Evolutionary conservation across 495 filamentous ascomycete genomes (phyloP), one percentile per base, ranked within the genome.

Genomic region (Penicillium nucicola): DNA sequence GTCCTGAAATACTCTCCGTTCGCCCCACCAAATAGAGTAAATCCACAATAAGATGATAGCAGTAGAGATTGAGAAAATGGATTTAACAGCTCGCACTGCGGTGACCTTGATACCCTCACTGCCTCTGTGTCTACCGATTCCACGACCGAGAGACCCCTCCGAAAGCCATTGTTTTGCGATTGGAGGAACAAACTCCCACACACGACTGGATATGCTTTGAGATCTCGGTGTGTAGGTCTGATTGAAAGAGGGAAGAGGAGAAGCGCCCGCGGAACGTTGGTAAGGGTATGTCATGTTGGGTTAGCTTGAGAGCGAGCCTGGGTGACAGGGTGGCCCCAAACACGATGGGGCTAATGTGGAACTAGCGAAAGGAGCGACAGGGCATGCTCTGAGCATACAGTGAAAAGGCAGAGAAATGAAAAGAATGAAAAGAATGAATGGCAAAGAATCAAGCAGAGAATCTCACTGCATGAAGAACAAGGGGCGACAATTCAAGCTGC

Each of bases 1-100:
- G 42, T 77, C 77, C 35, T 76, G 69, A 59, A 93, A 97, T 19
- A 86, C 79, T 52, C 78, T 84, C 54, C 88, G 76, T 71, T 98
- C 93, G 5, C 93, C 92, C 87, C 90, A 92, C 65, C 90, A 88
- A 50, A 97, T 55, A 11, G 86, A 71, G 13, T 88, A 60, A n/a
- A 90, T 41, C 92, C 92, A 98, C 10, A 88, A 20, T 4, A 78
- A 61, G 11, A 88, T 80, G 45, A 95, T 66, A 12, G 81, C 61
- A 64, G 89, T 87, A 38, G 82, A 76, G 30, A 90, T 64, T 55
- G 74, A 85, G 50, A 87, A 60, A 7, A 84, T 44, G 5, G 49
- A 38, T 42, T 49, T 61, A 4, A 61, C n/a, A 2, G 57, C 19
- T 25, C 50, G 44, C 25, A 37, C 31, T 9, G 46, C 46, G 12